These are phyloP conservation scores for Tuber borchii DNA, from an alignment of 495 filamentous ascomycete genomes.

Conservation along the genomic window DNA sequence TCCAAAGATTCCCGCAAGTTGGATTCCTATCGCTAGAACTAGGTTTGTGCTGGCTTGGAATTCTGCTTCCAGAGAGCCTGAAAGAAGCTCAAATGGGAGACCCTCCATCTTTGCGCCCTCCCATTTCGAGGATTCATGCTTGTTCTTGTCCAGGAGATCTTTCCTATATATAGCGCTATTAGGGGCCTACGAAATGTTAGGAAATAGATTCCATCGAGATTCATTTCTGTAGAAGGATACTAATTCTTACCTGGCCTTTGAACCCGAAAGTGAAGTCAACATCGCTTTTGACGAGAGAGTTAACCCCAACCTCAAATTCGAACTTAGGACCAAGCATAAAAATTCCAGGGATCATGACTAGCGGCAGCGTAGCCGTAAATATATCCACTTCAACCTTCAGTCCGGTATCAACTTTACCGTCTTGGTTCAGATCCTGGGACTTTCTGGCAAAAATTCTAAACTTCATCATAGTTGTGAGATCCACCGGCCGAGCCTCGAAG, in stretches of 20 bases:
- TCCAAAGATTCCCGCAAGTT: background rate
- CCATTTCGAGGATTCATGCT: conserved; percentile 10
- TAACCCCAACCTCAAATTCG: conserved; percentile 10
- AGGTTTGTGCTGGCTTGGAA: conserved; percentile 10
- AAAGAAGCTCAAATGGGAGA: conserved; percentile 11
- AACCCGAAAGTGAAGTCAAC: conserved; percentile 16
- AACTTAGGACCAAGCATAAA: conserved; percentile 11
- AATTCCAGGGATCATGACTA: conserved; percentile 7
- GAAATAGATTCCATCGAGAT: background rate
- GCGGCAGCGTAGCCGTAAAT: conserved; percentile 1
- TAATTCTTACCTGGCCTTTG: conserved; percentile 8
- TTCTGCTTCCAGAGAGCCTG: conserved; percentile 7
- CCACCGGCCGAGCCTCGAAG: conserved; percentile 7
- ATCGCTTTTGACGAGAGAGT: conserved; percentile 5
- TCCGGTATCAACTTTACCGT: background rate
- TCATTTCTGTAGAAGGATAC: background rate
- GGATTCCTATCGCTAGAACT: conserved; percentile 12
- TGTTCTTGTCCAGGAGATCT: conserved; percentile 14
- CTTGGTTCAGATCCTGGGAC: background rate
- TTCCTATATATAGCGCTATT: conserved; percentile 14
- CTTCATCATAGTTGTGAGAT: conserved; percentile 13
- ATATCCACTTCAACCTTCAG: conserved; percentile 7
- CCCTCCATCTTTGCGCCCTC: conserved; percentile 5
- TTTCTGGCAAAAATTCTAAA: conserved; percentile 9
- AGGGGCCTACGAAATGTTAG: conserved; percentile 7